These are phyloP conservation scores for Rhizoclosmatium sp. DNA, from an alignment of 192 early-diverging fungal species.

Conservation along the genomic window DNA sequence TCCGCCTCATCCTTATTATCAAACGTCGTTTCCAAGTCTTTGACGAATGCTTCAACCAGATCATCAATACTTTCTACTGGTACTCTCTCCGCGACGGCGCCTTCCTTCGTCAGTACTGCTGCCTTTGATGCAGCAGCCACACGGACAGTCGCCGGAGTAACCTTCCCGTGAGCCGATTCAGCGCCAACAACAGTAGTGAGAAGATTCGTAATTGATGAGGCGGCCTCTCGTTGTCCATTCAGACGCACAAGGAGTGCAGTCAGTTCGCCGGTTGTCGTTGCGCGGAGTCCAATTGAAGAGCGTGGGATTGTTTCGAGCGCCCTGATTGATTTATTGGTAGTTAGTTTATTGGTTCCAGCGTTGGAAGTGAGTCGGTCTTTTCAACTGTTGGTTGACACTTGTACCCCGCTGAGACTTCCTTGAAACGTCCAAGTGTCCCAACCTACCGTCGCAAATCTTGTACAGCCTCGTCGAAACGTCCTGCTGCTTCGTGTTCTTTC, in stretches of 20 bases:
- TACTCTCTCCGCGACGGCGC: neutral
- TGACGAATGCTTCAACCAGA: neutral
- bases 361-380: neutral
- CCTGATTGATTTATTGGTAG: neutral
- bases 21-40: neutral
- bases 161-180: neutral
- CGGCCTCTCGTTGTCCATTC: neutral
- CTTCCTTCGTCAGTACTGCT: neutral
- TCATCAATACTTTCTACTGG: neutral
- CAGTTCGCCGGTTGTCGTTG: constrained; percentile 9
- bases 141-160: neutral
- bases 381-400: neutral
- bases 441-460: constrained; percentile 19
- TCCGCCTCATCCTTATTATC: neutral
- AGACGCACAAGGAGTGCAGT: constrained; percentile 12
- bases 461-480: constrained; percentile 16
- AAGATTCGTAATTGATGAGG: neutral
- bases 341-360: neutral
- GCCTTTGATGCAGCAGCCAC: neutral
- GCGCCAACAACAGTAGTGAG: neutral
- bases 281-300: neutral
- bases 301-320: neutral
- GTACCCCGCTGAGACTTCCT: no score
- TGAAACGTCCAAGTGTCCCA: no score
- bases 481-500: constrained; percentile 2